Conservation (phyloP, 371 early-diverging fungal species). For the Rhizopus microsporus region DNA sequence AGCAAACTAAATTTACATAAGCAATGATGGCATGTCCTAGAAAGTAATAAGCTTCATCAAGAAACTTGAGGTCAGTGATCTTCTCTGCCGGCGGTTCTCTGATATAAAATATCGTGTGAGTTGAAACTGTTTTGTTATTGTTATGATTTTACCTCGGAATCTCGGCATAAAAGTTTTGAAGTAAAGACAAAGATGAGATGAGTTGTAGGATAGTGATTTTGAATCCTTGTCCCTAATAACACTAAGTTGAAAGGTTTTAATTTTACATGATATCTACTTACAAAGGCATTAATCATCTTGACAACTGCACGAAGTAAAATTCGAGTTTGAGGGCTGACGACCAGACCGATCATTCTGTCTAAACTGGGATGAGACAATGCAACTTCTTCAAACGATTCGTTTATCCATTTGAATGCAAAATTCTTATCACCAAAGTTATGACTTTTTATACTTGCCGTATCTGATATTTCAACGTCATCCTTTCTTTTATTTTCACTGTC, state of each 20-base stretch:
- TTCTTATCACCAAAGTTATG: conserved; percentile 54
- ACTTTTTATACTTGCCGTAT: conserved; percentile 42
- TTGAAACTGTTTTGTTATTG: conserved; percentile 31
- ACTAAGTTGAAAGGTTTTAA: background rate
- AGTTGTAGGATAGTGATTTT: conserved; percentile 72
- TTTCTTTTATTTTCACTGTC: conserved; percentile 25
- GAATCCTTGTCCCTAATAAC: conserved; percentile 69
- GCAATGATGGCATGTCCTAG: conserved; percentile 53
- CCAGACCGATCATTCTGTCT: conserved; percentile 56
- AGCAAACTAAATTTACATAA: conserved; percentile 31
- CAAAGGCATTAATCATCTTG: conserved; percentile 51
- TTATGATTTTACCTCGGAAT: conserved; percentile 47
- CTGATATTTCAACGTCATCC: conserved; percentile 12
- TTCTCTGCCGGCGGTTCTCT: conserved; percentile 47
- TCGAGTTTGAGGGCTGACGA: conserved; percentile 52
- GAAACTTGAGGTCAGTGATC: conserved; percentile 39
- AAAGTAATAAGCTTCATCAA: conserved; percentile 50
- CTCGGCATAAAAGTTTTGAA: conserved; percentile 63
- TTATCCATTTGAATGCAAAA: conserved; percentile 53
- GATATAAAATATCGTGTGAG: background rate
- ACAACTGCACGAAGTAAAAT: conserved; percentile 49
- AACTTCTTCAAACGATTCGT: conserved; percentile 52
- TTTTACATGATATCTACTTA: conserved; percentile 17
- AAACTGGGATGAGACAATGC: conserved; percentile 52
- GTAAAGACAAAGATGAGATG: conserved; percentile 64